phyloP scores from a whole-genome alignment of 768 basidiomycete genomes.

The Auricularia sp. region DNA sequence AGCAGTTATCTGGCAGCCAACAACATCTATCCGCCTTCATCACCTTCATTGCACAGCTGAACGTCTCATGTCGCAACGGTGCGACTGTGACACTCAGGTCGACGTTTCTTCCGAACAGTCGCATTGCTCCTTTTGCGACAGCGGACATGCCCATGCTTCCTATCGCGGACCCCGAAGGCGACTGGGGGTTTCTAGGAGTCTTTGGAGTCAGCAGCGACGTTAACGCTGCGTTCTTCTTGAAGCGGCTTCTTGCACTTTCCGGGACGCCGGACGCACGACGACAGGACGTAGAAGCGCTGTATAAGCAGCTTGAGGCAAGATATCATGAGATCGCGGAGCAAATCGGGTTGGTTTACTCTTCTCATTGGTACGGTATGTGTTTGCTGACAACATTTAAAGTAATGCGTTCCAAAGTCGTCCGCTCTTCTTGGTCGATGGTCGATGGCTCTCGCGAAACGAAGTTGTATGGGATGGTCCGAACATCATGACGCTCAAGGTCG shows the following conservation, averaged over 20 bases:
- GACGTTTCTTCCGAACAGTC: background rate
- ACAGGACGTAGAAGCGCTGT: conserved; percentile 7
- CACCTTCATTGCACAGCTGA: background rate
- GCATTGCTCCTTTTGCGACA: background rate
- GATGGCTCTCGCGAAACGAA: background rate
- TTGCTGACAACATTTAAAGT: conserved; percentile 5
- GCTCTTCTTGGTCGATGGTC: background rate
- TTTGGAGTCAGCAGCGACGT: conserved; percentile 12
- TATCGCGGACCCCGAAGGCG: conserved; percentile 13
- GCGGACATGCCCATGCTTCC: background rate
- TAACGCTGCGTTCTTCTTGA: conserved; percentile 12
- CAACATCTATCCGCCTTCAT: background rate
- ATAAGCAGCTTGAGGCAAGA: conserved; percentile 15
- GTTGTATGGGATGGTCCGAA: conserved; percentile 11
- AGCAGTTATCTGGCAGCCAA: background rate
- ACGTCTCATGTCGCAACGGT: background rate
- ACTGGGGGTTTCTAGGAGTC: conserved; percentile 12
- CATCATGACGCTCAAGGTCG: conserved; percentile 11
- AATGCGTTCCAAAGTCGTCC: conserved; percentile 1
- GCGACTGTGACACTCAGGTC: background rate
- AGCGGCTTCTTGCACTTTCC: conserved; percentile 9
- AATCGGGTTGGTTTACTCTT: conserved; percentile 11
- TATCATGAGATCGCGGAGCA: conserved; percentile 11
- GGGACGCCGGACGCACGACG: background rate
- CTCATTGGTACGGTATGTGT: conserved; percentile 2